Conservation (phyloP, 2,329 filamentous ascomycete species). For the Venturia carpophila region DNA sequence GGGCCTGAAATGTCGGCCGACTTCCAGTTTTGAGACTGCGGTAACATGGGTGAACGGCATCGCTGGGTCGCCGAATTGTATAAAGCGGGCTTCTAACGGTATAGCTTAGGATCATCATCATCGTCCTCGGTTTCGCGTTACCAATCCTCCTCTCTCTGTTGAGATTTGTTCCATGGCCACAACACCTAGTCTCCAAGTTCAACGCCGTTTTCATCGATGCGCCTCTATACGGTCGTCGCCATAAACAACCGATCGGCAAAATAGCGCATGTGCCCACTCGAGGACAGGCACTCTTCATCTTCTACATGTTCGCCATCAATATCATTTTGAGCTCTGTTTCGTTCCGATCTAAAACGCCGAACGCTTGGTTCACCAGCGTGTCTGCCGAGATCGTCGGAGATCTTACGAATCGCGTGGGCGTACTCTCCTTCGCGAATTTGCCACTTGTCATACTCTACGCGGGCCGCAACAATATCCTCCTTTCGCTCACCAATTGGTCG, state of each 20-base stretch:
- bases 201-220: constrained; percentile 32
- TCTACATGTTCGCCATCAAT: constrained; percentile 35
- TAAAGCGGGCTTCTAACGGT: neutral
- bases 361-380: constrained; percentile 21
- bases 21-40: no score
- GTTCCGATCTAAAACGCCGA: constrained; percentile 26
- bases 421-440: constrained; percentile 35
- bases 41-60: neutral
- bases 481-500: constrained; percentile 44
- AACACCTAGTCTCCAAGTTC: constrained; percentile 23
- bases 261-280: constrained; percentile 36
- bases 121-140: constrained; percentile 25
- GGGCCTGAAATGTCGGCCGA: no score
- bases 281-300: constrained; percentile 40
- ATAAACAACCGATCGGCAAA: constrained; percentile 29
- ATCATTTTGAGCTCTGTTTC: constrained; percentile 29
- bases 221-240: constrained; percentile 27
- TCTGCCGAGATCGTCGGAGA: constrained; percentile 29
- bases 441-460: constrained; percentile 40
- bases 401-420: constrained; percentile 37
- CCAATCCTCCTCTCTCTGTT: constrained; percentile 26
- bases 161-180: constrained; percentile 26
- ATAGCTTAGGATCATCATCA: constrained; percentile 23
- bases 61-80: neutral
- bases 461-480: constrained; percentile 41